A percentile compares a stretch with the other conserved stretches of the same genome.
Conservation (phyloP, 805 yeast genomes). For the Candida odintsovae region DNA sequence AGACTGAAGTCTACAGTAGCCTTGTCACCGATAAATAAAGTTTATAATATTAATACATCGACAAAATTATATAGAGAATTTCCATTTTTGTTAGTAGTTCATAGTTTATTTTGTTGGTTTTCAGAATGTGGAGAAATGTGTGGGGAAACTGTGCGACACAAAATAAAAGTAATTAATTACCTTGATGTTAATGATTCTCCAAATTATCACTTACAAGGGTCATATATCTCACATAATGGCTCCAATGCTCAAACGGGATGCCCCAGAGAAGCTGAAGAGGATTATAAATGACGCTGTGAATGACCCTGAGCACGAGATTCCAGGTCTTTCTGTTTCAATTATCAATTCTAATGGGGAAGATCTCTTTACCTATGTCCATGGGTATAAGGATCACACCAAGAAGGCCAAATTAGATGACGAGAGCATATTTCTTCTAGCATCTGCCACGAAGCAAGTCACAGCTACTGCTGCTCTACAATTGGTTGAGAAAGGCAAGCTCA, state of each 20-base stretch:
- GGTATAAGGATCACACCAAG: conserved; percentile 14
- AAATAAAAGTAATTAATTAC: too few species aligned
- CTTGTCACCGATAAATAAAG: not conserved
- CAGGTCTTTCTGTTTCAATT: conserved; percentile 12
- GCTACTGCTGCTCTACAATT: conserved; percentile 27
- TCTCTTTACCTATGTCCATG: conserved; percentile 16
- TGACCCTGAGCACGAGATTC: conserved; percentile 4
- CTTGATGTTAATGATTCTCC: too few species aligned
- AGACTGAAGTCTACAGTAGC: conserved; percentile 13
- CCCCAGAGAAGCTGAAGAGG: not conserved
- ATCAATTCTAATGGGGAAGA: conserved; percentile 15
- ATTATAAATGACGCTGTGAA: conserved; percentile 3
- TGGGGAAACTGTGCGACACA: not conserved
- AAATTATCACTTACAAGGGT: too few species aligned
- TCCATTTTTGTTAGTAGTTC: too few species aligned
- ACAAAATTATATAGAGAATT: not conserved
- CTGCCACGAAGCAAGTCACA: conserved; percentile 28
- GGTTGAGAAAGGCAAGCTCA: conserved; percentile 27
- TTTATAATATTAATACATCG: too few species aligned
- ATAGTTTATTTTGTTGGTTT: too few species aligned
- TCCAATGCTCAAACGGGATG: not conserved
- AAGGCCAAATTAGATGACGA: conserved; percentile 16
- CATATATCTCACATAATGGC: not conserved
- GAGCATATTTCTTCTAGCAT: conserved; percentile 25
- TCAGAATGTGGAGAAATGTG: too few species aligned